Evolutionary conservation across 2,329 filamentous ascomycete species (phyloP).

Genomic region (Pestalotiopsis sp.): DNA sequence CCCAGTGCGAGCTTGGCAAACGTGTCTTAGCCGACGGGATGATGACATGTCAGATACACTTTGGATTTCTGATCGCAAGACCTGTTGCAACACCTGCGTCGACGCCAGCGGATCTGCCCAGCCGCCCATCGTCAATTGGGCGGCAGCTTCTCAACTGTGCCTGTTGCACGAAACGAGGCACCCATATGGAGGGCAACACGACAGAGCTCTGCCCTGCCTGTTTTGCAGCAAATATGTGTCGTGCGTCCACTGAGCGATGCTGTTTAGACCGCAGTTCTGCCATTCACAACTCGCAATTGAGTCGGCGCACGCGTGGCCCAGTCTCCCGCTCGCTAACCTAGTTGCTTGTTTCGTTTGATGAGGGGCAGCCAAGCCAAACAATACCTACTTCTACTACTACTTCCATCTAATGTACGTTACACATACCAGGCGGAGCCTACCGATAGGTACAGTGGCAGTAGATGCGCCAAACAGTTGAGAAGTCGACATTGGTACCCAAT

Average conservation of each 20-base stretch:
- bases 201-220: neutral
- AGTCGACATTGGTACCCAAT: slow-evolving; percentile 12
- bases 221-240: neutral
- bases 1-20: slow-evolving; percentile 22
- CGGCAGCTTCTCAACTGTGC: neutral
- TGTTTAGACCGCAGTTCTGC: neutral
- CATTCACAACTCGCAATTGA: neutral
- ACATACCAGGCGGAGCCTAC: neutral
- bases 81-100: slow-evolving; percentile 7
- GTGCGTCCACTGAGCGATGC: neutral
- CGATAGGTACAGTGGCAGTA: neutral
- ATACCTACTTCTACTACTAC: neutral
- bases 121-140: slow-evolving; percentile 6
- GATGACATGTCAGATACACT: slow-evolving; percentile 30
- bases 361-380: neutral
- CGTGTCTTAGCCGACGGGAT: slow-evolving; percentile 26
- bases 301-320: neutral
- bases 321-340: neutral
- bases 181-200: slow-evolving; percentile 10
- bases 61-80: slow-evolving; percentile 16
- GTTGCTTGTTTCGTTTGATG: neutral
- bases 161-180: slow-evolving; percentile 12
- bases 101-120: neutral
- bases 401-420: neutral
- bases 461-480: neutral